A percentile compares a stretch with the other conserved stretches of the same genome.
phyloP scores from a whole-genome alignment of 2,329 filamentous ascomycete species.

The Epichloe baconii region DNA sequence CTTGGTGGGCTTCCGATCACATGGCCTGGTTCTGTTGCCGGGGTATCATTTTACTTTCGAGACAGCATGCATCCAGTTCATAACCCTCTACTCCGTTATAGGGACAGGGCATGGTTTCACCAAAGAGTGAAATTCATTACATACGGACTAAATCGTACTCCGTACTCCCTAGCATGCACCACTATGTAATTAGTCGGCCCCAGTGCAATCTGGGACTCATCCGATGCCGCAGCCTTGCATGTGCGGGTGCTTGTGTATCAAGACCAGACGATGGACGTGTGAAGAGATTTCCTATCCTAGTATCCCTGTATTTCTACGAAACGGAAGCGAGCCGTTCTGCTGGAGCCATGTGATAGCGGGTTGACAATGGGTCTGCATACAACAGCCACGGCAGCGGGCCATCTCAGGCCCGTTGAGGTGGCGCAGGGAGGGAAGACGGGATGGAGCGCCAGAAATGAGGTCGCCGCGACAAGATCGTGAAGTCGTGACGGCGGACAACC shows the following conservation, averaged over 20 bases:
- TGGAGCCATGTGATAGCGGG: no score
- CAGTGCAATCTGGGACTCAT: neutral
- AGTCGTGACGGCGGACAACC: no score
- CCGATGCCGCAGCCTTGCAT: neutral
- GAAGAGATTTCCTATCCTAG: neutral
- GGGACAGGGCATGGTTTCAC: neutral
- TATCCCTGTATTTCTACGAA: no score
- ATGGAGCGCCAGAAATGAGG: no score
- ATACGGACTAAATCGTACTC: no score
- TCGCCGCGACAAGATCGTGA: no score
- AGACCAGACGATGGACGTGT: neutral
- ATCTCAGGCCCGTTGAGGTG: no score
- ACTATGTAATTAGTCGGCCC: neutral
- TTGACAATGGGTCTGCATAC: no score
- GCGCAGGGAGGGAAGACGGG: no score
- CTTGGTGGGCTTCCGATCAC: neutral
- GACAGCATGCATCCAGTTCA: neutral
- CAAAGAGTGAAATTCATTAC: neutral
- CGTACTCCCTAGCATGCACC: no score
- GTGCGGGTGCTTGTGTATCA: neutral
- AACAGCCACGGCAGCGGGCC: no score
- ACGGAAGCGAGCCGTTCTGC: no score
- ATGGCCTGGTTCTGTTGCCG: neutral
- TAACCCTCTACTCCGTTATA: neutral
- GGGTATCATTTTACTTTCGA: neutral